Percentiles rank a stretch among this genome's conserved stretches.
Conservation (phyloP, 2,329 filamentous ascomycete genomes). For the Didymella arachidicola region DNA sequence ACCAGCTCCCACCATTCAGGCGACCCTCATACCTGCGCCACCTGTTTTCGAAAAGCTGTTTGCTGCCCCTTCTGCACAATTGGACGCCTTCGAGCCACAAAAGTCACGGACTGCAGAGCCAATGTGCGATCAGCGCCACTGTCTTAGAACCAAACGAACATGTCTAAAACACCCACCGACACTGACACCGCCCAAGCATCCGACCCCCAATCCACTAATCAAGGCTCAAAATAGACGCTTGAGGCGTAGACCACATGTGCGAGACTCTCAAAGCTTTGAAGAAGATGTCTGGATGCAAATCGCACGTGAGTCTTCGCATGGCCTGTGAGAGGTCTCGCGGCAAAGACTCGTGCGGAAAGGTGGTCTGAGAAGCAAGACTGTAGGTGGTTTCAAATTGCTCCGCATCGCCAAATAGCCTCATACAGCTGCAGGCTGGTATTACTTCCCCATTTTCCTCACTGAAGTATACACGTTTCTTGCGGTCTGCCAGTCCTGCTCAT, state of each 20-base stretch:
- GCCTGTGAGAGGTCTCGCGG: background rate
- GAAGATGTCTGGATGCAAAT: conserved; percentile 17
- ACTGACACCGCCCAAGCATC: background rate
- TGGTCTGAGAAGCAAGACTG: background rate
- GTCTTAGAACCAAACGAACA: conserved; percentile 10
- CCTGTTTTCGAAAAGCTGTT: background rate
- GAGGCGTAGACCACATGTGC: background rate
- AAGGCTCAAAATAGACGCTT: background rate
- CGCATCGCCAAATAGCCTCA: too few relatives aligned
- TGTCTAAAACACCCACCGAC: conserved; percentile 11
- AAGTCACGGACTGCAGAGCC: background rate
- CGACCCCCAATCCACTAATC: background rate
- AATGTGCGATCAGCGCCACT: conserved; percentile 13
- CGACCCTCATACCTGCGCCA: background rate
- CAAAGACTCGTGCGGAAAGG: too few relatives aligned
- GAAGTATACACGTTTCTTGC: too few relatives aligned
- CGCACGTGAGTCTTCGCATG: background rate
- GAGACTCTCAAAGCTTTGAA: background rate
- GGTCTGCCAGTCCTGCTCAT: background rate
- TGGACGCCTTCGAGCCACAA: background rate
- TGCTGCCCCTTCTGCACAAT: background rate
- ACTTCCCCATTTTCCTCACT: too few relatives aligned
- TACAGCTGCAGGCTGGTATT: too few relatives aligned
- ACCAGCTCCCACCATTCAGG: background rate
- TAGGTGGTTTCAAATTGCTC: too few relatives aligned